phyloP scores from a whole-genome alignment of 2,329 filamentous ascomycete genomes.

The Fusarium tjaetaba region DNA sequence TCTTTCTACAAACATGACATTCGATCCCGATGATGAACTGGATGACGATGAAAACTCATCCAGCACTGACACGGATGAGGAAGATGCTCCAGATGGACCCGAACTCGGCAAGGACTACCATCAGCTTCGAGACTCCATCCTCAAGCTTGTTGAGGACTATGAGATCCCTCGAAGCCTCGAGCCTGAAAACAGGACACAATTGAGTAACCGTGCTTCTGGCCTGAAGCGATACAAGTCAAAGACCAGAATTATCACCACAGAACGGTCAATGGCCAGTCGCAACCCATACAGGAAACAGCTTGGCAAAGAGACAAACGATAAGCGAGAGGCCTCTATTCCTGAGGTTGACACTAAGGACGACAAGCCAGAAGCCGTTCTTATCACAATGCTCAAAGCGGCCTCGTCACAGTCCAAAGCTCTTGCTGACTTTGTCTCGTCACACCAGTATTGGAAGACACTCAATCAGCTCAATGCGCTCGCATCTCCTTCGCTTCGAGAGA shows the following conservation, averaged over 20 bases:
- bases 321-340: slow-evolving; percentile 8
- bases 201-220: slow-evolving; percentile 75
- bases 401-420: slow-evolving; percentile 80
- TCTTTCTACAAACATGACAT: slow-evolving; percentile 77
- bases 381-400: slow-evolving; percentile 80
- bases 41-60: slow-evolving; percentile 74
- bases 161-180: slow-evolving; percentile 78
- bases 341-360: slow-evolving; percentile 42
- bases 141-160: slow-evolving; percentile 83
- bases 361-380: slow-evolving; percentile 65
- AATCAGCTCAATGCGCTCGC: slow-evolving; percentile 74
- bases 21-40: slow-evolving; percentile 72
- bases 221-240: slow-evolving; percentile 69
- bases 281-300: slow-evolving; percentile 64
- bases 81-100: slow-evolving; percentile 67
- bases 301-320: slow-evolving; percentile 19
- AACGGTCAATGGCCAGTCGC: slow-evolving; percentile 63
- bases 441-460: slow-evolving; percentile 86
- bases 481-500: slow-evolving; percentile 68
- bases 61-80: slow-evolving; percentile 68
- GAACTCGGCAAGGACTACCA: slow-evolving; percentile 84
- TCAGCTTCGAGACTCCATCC: slow-evolving; percentile 80
- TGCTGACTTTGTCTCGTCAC: slow-evolving; percentile 84
- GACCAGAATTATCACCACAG: slow-evolving; percentile 65
- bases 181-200: slow-evolving; percentile 67